Conservation (phyloP, 2,329 filamentous ascomycete genomes). For the Phialocephala sp. region DNA sequence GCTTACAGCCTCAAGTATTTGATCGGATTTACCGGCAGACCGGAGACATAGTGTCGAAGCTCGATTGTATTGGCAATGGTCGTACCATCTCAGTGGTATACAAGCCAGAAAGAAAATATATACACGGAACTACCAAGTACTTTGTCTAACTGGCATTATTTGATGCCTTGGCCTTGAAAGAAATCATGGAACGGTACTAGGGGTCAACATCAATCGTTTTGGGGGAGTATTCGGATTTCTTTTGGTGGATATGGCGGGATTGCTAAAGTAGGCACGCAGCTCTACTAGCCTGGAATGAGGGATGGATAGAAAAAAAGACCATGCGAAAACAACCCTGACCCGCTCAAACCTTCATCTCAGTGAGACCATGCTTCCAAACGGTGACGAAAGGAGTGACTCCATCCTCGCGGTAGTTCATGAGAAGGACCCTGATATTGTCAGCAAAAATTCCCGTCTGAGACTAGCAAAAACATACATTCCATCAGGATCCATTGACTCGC, state of each 20-base stretch:
- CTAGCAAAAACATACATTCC: constrained; percentile 74
- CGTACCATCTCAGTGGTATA: too few species aligned
- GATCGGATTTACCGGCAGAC: neutral
- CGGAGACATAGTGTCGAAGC: too few species aligned
- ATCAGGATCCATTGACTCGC: constrained; percentile 90
- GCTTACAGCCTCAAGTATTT: neutral
- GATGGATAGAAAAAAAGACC: neutral
- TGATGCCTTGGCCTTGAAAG: too few species aligned
- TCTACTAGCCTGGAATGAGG: neutral
- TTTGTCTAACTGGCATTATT: too few species aligned
- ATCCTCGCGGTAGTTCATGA: constrained; percentile 98
- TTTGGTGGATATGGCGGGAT: constrained; percentile 4
- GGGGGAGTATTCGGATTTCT: neutral
- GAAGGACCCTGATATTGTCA: constrained; percentile 60
- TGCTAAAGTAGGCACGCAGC: neutral
- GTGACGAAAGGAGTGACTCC: constrained; percentile 88
- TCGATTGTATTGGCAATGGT: too few species aligned
- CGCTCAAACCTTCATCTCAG: constrained; percentile 86
- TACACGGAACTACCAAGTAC: too few species aligned
- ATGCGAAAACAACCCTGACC: constrained; percentile 1
- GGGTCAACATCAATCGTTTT: neutral
- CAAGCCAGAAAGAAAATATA: too few species aligned
- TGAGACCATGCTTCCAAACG: constrained; percentile 94
- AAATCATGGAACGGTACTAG: too few species aligned
- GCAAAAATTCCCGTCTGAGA: constrained; percentile 13